Conservation (phyloP, 805 yeast species). For the Metschnikowia arizonensis region DNA sequence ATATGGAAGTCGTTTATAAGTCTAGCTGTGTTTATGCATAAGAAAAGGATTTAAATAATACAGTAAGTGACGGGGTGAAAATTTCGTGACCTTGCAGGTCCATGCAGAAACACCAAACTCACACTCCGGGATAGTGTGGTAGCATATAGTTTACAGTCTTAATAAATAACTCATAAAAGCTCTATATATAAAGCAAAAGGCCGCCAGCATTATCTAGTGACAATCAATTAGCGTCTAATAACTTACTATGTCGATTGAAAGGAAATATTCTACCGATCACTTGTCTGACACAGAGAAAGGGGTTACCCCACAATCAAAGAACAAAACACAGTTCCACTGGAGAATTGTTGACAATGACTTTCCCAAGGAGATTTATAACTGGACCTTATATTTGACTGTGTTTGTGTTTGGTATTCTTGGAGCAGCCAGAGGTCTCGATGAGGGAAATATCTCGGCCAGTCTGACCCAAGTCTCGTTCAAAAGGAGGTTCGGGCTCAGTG, state of each 20-base stretch:
- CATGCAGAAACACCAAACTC: neutral
- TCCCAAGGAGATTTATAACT: slow-evolving; percentile 46
- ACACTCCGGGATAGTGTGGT: slow-evolving; percentile 6
- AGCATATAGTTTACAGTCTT: neutral
- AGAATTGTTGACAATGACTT: slow-evolving; percentile 27
- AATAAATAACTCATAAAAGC: neutral
- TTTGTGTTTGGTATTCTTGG: slow-evolving; percentile 53
- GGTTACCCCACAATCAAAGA: neutral
- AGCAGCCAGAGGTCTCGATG: slow-evolving; percentile 55
- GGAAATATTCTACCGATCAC: slow-evolving; percentile 1
- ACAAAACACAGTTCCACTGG: slow-evolving; percentile 20
- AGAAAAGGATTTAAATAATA: neutral
- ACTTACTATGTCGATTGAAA: slow-evolving; percentile 1
- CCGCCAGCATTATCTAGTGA: neutral
- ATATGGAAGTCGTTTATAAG: neutral
- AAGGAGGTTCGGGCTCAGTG: slow-evolving; percentile 41
- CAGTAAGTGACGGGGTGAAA: neutral
- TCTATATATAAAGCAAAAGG: neutral
- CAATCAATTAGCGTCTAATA: neutral
- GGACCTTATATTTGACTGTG: slow-evolving; percentile 42
- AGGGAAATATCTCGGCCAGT: slow-evolving; percentile 48
- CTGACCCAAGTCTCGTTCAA: slow-evolving; percentile 43
- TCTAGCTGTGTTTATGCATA: neutral
- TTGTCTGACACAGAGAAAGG: slow-evolving; percentile 5
- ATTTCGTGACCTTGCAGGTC: neutral